These are phyloP conservation scores for Rossbeevera mucosa DNA, from an alignment of 768 basidiomycete genomes.

Conservation along the genomic window DNA sequence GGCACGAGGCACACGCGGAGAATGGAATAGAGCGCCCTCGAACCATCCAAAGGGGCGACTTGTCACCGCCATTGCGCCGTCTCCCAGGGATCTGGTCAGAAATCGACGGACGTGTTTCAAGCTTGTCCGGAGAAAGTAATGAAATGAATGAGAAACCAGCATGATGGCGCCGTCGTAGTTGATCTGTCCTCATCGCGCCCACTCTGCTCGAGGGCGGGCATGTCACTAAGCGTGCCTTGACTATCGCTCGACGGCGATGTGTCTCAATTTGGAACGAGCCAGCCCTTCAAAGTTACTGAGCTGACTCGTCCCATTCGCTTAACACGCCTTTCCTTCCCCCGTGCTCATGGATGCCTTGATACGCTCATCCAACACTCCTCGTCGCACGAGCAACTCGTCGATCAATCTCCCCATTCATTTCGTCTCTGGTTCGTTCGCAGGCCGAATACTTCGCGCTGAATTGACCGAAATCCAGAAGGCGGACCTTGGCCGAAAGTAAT, in stretches of 20 bases:
- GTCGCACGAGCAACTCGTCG: slow-evolving; percentile 25
- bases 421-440: slow-evolving; percentile 55
- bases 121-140: background rate
- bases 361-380: slow-evolving; percentile 16
- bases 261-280: slow-evolving; percentile 25
- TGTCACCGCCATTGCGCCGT: slow-evolving; percentile 22
- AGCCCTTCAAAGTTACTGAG: slow-evolving; percentile 9
- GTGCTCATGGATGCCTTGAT: slow-evolving; percentile 19
- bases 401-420: slow-evolving; percentile 48
- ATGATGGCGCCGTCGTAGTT: background rate
- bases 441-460: slow-evolving; percentile 49
- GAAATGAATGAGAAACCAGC: background rate
- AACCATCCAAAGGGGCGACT: background rate
- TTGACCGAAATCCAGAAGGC: slow-evolving; percentile 63
- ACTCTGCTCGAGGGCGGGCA: background rate
- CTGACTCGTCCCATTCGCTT: slow-evolving; percentile 8
- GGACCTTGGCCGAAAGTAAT: slow-evolving; percentile 61
- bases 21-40: background rate
- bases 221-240: slow-evolving; percentile 9
- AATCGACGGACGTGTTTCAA: background rate
- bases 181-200: background rate
- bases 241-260: slow-evolving; percentile 5
- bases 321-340: slow-evolving; percentile 5
- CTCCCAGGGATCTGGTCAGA: slow-evolving; percentile 22
- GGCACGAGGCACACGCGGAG: background rate